A percentile compares a stretch with the other conserved stretches of the same genome.
phyloP scores from a whole-genome alignment of 805 yeast genomes.

The Candida ovalis region DNA sequence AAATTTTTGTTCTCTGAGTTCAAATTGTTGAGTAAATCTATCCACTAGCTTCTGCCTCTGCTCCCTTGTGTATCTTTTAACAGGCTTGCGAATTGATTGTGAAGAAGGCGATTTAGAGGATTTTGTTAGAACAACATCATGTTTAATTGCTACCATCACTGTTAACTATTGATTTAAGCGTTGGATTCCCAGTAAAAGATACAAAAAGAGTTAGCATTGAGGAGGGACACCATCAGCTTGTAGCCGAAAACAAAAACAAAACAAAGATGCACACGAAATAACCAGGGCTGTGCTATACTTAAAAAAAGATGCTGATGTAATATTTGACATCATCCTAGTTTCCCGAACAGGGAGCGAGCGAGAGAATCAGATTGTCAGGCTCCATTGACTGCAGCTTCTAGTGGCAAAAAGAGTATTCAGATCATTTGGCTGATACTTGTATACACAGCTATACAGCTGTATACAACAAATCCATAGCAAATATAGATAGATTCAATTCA shows the following conservation, averaged over 20 bases:
- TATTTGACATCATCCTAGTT: no score
- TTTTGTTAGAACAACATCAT: no score
- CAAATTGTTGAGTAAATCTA: slow-evolving; percentile 20
- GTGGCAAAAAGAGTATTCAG: slow-evolving; percentile 15
- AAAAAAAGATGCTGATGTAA: background rate
- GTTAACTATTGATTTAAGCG: background rate
- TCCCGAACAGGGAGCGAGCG: no score
- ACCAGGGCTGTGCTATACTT: no score
- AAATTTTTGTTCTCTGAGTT: slow-evolving; percentile 17
- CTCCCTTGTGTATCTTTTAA: slow-evolving; percentile 23
- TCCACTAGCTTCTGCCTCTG: slow-evolving; percentile 38
- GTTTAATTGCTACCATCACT: background rate
- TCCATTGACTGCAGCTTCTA: background rate
- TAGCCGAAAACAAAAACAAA: no score
- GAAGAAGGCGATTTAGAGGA: background rate
- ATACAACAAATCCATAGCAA: background rate
- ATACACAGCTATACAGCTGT: background rate
- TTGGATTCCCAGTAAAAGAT: no score
- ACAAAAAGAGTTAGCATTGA: no score
- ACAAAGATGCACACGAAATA: no score
- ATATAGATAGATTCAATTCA: background rate
- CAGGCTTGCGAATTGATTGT: background rate
- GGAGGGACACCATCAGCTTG: no score
- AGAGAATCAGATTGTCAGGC: no score
- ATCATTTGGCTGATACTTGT: background rate